Percentiles rank a stretch among this genome's conserved stretches.
Conservation (phyloP, 2,329 filamentous ascomycete genomes). For the Cercospora sp. region DNA sequence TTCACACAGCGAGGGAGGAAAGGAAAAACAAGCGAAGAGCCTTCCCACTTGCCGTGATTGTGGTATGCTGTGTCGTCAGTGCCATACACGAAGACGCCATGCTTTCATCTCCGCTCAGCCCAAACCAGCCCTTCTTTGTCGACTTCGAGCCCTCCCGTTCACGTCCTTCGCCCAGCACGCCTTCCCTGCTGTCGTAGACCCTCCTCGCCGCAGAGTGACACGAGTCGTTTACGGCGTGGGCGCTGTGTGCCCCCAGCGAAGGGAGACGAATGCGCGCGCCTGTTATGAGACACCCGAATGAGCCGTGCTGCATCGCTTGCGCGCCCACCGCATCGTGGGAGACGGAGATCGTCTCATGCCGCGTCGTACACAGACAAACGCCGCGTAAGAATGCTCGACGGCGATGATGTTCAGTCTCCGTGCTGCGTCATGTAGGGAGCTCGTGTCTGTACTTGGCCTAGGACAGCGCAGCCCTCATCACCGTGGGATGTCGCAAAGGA, state of each 20-base stretch:
- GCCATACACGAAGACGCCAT: slow-evolving; percentile 1
- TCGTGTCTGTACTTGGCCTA: not conserved
- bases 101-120: not conserved
- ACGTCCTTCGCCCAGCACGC: not conserved
- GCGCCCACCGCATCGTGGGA: not conserved
- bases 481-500: slow-evolving; percentile 1
- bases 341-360: slow-evolving; percentile 1
- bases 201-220: not conserved
- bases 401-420: not conserved
- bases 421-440: slow-evolving; percentile 3
- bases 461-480: not conserved
- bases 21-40: not conserved
- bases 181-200: not conserved
- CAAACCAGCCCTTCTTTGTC: slow-evolving; percentile 6
- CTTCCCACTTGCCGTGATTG: not conserved
- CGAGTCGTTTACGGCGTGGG: not conserved
- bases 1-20: not conserved
- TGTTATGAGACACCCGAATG: not conserved
- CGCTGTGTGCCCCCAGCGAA: not conserved
- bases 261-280: not conserved
- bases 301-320: slow-evolving; percentile 3
- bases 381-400: not conserved
- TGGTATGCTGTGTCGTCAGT: slow-evolving; percentile 8
- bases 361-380: not conserved
- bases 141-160: not conserved